These are phyloP conservation scores for Neurospora sp. DNA, from an alignment of 495 filamentous ascomycete genomes.

Conservation along the genomic window DNA sequence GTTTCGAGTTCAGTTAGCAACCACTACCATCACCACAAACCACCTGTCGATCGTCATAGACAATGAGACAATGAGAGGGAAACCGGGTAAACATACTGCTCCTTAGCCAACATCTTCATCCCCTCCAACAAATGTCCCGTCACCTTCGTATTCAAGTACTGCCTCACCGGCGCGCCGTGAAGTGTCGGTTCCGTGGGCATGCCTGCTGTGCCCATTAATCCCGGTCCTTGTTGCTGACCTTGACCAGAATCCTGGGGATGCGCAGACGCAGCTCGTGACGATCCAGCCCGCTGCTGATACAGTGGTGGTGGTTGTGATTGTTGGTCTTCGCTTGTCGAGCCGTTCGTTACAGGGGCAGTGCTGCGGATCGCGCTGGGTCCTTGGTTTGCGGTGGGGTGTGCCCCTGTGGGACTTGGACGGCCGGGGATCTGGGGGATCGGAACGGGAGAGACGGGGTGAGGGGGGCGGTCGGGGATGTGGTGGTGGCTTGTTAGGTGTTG, in stretches of 20 bases:
- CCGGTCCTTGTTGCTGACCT: background rate
- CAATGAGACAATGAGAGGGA: no score
- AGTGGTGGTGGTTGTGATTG: slow-evolving; percentile 2
- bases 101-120: slow-evolving; percentile 77
- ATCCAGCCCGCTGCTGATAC: slow-evolving; percentile 11
- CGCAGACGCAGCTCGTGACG: slow-evolving; percentile 38
- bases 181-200: slow-evolving; percentile 44
- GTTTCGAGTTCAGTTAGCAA: background rate
- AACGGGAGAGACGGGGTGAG: slow-evolving; percentile 5
- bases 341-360: slow-evolving; percentile 16
- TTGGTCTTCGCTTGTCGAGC: slow-evolving; percentile 10
- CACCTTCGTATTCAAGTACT: slow-evolving; percentile 84
- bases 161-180: slow-evolving; percentile 76
- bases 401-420: slow-evolving; percentile 6
- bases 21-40: background rate
- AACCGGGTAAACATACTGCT: slow-evolving; percentile 52
- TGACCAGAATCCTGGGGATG: slow-evolving; percentile 30
- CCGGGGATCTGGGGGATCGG: slow-evolving; percentile 15
- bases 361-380: slow-evolving; percentile 34
- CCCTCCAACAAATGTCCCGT: slow-evolving; percentile 78
- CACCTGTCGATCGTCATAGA: background rate
- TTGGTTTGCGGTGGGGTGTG: slow-evolving; percentile 21
- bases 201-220: slow-evolving; percentile 4
- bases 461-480: background rate
- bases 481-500: slow-evolving; percentile 4